phyloP scores from a whole-genome alignment of 2,329 filamentous ascomycete genomes.

The Pleomassaria siparia region DNA sequence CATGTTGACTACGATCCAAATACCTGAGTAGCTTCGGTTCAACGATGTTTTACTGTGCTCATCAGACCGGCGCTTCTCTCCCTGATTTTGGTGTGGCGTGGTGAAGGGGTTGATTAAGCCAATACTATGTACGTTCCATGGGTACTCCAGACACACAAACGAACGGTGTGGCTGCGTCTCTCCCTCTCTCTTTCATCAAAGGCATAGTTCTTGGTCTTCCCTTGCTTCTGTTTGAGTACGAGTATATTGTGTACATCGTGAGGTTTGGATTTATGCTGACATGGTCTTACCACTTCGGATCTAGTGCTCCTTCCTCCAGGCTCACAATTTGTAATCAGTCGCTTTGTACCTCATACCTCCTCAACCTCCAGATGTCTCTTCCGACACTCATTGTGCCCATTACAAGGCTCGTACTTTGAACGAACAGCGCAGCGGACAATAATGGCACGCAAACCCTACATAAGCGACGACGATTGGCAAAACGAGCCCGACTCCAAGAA shows the following conservation, averaged over 20 bases:
- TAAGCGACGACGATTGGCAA: conserved; percentile 36
- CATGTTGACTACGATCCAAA: not conserved
- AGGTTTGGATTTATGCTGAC: not conserved
- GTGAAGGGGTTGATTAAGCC: not conserved
- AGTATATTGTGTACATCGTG: not conserved
- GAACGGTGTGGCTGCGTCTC: not conserved
- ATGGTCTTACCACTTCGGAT: not conserved
- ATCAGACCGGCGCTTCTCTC: not conserved
- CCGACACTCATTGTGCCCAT: not conserved
- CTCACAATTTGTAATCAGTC: conserved; percentile 4
- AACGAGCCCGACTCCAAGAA: conserved; percentile 39
- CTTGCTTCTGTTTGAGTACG: not conserved
- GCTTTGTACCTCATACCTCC: not conserved
- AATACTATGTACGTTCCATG: no score
- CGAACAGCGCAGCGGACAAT: not conserved
- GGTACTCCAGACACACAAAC: no score
- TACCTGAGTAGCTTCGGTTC: not conserved
- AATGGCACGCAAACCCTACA: conserved; percentile 25
- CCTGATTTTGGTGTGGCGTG: not conserved
- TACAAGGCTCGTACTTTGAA: not conserved
- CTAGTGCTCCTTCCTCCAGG: not conserved
- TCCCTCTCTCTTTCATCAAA: no score
- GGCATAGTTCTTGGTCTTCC: no score
- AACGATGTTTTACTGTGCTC: not conserved
- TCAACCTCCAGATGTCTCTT: not conserved